Evolutionary conservation across 768 basidiomycete species (phyloP), one percentile per base, ranked within the genome.

Genomic region (Rhizopogon rudus): DNA sequence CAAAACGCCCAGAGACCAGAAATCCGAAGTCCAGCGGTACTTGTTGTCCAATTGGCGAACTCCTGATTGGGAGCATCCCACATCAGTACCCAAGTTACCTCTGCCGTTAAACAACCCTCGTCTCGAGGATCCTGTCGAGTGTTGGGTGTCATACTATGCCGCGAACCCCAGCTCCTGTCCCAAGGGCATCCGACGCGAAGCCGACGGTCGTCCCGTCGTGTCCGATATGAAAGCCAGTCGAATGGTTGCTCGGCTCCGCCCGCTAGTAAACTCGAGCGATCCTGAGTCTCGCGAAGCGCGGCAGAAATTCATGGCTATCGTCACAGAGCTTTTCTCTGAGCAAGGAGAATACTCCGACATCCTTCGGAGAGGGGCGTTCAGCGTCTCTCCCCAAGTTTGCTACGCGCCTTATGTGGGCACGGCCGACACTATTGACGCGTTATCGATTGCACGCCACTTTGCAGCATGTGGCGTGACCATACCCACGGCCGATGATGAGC

Each of bases 171-270:
- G 69, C 51, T 78, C 77, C 1, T 80, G 77, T 68, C 78, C 78
- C 8, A 75, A 74, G 53, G 78, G 78, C 51, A 77, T 79, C 54
- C 71, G 78, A 50, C 71, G 69, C 29, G 74, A 75, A 58, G 53
- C 64, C 10, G 65, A 67, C 54, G 70, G 71, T 13, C 66, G 64
- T 20, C 78, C 78, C 0, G 61, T 63, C 60, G 65, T 77, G 40
- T 62, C 70, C 6, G 78, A 79, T 61, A 72, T 79, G 62, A 73
- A 68, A 51, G 78, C 78, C 1, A 78, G 76, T 61, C 73, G 78
- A 33, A 72, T 64, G n/a, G 73, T 79, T 16, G 78, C 78, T 7
- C 76, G 75, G n/a, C 75, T 79, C 28, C 72, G 77, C 40, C 78
- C 78, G 2, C 55, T 68, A 12, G 65, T 72, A 29, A 63, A 69